Base-by-base conservation (phyloP, 139 green algal species). In the Axilococcus clingmanii region DNA sequence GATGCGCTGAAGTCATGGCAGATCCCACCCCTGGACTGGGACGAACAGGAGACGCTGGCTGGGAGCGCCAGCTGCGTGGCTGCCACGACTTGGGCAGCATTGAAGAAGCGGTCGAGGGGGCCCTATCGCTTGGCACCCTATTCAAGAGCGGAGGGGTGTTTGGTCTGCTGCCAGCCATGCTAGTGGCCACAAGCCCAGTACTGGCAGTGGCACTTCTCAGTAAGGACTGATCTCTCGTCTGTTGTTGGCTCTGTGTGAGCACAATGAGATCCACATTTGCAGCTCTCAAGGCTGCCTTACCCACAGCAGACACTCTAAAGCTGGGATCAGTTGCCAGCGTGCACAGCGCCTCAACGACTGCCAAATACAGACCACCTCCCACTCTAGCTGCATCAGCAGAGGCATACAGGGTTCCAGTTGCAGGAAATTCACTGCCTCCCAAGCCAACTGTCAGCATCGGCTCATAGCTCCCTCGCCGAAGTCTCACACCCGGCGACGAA, bases 321-420 rank as follows among this genome's bases (percentile, higher is more conserved):
- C 71, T 65, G 5, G 79, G 75, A 56, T 91, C 79, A 6, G 78
- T 75, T 6, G 79, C 77, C 30, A 93, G 75, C 50, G 80, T 69
- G 38, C 71, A 77, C 33, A 85, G 71, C 15, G 71, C 72, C 48
- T 87, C 68, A 40, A 85, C 57, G 46, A 86, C 32, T 9, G 61
- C 52, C 41, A 52, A 32, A 52, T 71, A 77, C 17, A 70, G 47
- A 8, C 35, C 49, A 34, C 48, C 68, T 5, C 63, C 62, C 14
- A 75, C 69, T 3, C 65, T 51, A 4, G 69, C 69, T 14, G 65
- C 69, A 27, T 76, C 69, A 2, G 59, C 54, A 3, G 68, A 77
- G 6, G 68, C 68, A 24, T 66, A 77, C 28, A 65, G 48, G 20
- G 35, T 50, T 29, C 59, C 51, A n/a, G n/a, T n/a, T n/a, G n/a